phyloP scores from a whole-genome alignment of 2,329 filamentous ascomycete species.

The Zalaria obscura region DNA sequence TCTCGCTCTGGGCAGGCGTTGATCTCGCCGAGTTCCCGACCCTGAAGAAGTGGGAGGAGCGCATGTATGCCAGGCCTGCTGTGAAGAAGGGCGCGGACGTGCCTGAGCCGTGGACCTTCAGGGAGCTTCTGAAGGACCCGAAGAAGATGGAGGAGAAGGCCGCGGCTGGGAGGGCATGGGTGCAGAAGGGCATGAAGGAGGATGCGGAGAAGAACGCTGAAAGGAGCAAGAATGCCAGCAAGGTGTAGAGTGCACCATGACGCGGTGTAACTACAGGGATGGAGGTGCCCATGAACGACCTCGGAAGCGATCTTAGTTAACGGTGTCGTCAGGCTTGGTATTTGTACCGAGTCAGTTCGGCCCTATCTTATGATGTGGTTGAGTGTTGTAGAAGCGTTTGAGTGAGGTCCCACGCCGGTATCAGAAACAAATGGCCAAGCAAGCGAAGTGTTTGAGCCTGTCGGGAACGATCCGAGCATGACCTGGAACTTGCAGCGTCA shows the following conservation, averaged over 20 bases:
- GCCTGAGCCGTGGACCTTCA: slow-evolving; percentile 47
- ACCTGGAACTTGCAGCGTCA: no score
- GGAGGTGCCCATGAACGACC: no score
- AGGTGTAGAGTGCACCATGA: not conserved
- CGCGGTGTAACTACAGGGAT: no score
- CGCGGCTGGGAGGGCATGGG: slow-evolving; percentile 41
- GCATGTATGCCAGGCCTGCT: slow-evolving; percentile 52
- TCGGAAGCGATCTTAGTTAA: no score
- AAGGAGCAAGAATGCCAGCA: not conserved
- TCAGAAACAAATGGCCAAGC: no score
- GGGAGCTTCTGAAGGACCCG: slow-evolving; percentile 43
- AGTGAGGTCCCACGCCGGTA: no score
- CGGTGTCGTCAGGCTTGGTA: no score
- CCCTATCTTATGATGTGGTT: no score
- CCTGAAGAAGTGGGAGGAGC: slow-evolving; percentile 64
- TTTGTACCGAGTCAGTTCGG: no score
- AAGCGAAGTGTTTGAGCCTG: no score
- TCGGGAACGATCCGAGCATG: no score
- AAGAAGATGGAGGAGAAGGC: slow-evolving; percentile 44
- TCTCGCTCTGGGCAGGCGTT: slow-evolving; percentile 44
- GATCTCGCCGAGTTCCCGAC: slow-evolving; percentile 63
- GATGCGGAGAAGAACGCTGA: slow-evolving; percentile 38
- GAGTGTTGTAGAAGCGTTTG: no score
- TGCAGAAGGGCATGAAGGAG: slow-evolving; percentile 54
- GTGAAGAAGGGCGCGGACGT: slow-evolving; percentile 66